Evolutionary conservation across 1,284 basidiomycete species (phyloP).

Genomic region (Phellopilus nigrolimitatus): DNA sequence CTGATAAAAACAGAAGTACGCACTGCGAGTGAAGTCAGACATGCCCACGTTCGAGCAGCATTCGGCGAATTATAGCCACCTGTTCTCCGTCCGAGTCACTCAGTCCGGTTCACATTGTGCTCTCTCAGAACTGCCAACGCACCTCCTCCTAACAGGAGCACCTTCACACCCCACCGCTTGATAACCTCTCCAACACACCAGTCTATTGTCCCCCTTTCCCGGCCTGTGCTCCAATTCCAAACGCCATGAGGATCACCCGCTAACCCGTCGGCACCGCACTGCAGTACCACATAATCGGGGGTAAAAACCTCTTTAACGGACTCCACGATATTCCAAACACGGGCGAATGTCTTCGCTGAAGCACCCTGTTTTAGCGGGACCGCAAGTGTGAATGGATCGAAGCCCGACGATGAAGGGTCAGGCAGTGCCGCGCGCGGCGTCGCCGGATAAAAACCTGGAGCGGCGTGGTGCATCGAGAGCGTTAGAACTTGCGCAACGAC

Average conservation of each 20-base stretch:
- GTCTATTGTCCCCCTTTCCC: slow-evolving; percentile 56
- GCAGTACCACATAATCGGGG: slow-evolving; percentile 78
- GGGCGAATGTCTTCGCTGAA: slow-evolving; percentile 52
- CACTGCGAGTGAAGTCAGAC: slow-evolving; percentile 72
- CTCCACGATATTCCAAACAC: slow-evolving; percentile 63
- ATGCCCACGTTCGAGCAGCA: slow-evolving; percentile 80
- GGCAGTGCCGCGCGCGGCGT: slow-evolving; percentile 53
- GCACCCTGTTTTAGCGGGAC: slow-evolving; percentile 70
- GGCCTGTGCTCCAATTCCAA: slow-evolving; percentile 73
- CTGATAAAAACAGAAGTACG: slow-evolving; percentile 26
- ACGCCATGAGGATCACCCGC: slow-evolving; percentile 76
- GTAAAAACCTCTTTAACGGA: slow-evolving; percentile 55
- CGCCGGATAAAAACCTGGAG: slow-evolving; percentile 80
- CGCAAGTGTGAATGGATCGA: slow-evolving; percentile 72
- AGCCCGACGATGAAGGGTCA: slow-evolving; percentile 32
- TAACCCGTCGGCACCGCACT: slow-evolving; percentile 85
- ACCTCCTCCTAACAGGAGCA: slow-evolving; percentile 66
- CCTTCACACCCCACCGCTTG: slow-evolving; percentile 53
- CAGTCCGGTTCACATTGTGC: background rate
- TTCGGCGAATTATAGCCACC: slow-evolving; percentile 84
- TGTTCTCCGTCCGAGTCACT: slow-evolving; percentile 25
- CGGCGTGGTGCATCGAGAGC: slow-evolving; percentile 78
- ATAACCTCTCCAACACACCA: slow-evolving; percentile 62
- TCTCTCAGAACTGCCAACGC: slow-evolving; percentile 21
- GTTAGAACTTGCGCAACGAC: slow-evolving; percentile 61